Conservation (phyloP, 768 basidiomycete genomes). For the Hebeloma cylindrosporum region DNA sequence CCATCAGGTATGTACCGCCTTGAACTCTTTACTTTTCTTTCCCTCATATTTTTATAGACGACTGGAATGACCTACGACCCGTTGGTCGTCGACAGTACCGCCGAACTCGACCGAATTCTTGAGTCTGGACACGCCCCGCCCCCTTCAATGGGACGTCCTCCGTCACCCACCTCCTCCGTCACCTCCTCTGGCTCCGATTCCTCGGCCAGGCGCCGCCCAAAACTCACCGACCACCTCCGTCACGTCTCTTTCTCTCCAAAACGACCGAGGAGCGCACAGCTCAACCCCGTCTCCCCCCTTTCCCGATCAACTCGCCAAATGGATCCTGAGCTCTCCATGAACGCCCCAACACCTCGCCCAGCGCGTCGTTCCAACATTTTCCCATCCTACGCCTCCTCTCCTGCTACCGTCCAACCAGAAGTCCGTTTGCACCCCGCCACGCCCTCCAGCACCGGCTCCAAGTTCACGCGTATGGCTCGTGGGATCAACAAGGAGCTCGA, state of each 20-base stretch:
- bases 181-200: slow-evolving; percentile 54
- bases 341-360: slow-evolving; percentile 36
- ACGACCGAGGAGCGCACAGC: slow-evolving; percentile 56
- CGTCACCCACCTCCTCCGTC: slow-evolving; percentile 44
- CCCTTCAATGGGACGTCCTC: slow-evolving; percentile 29
- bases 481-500: slow-evolving; percentile 42
- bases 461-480: slow-evolving; percentile 60
- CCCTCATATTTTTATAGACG: slow-evolving; percentile 19
- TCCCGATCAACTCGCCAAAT: slow-evolving; percentile 16
- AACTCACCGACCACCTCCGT: slow-evolving; percentile 68
- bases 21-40: slow-evolving; percentile 2
- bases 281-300: slow-evolving; percentile 27
- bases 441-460: slow-evolving; percentile 53
- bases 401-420: slow-evolving; percentile 39
- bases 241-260: slow-evolving; percentile 75
- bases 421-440: slow-evolving; percentile 61
- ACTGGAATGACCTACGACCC: slow-evolving; percentile 49
- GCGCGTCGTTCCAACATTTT: slow-evolving; percentile 29
- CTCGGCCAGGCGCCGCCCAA: slow-evolving; percentile 44
- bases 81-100: slow-evolving; percentile 59
- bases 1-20: slow-evolving; percentile 41
- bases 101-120: slow-evolving; percentile 59
- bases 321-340: slow-evolving; percentile 16
- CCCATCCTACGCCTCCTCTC: slow-evolving; percentile 27
- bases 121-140: slow-evolving; percentile 50